Conservation (phyloP, 495 filamentous ascomycete genomes). For the Hypoxylon cercidicola region DNA sequence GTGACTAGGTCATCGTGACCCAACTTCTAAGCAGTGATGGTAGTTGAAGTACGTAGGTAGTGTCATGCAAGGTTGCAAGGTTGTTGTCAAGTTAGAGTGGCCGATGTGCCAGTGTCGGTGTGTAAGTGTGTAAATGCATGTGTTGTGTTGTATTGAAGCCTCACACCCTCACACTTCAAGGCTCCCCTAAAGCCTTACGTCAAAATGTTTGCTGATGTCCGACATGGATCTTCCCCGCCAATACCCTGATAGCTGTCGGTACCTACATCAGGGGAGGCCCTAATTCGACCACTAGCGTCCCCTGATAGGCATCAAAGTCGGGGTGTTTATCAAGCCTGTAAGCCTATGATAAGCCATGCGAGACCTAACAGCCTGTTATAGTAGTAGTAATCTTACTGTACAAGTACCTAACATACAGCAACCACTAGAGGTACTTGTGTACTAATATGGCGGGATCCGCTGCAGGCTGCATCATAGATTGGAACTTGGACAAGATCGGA, state of each 20-base stretch:
- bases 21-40: background rate
- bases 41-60: background rate
- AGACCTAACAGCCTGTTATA: background rate
- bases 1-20: conserved; percentile 15
- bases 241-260: background rate
- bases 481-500: conserved; percentile 34
- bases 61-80: no score
- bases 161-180: no score
- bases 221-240: background rate
- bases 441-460: conserved; percentile 24
- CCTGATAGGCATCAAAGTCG: conserved; percentile 5
- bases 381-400: conserved; percentile 39
- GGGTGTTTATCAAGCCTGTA: conserved; percentile 1
- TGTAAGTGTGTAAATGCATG: no score
- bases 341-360: background rate
- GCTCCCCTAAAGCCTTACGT: no score
- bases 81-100: no score
- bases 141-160: no score
- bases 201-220: background rate
- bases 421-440: conserved; percentile 7
- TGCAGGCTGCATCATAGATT: conserved; percentile 29
- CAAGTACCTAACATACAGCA: background rate
- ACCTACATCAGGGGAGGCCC: background rate
- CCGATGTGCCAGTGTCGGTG: no score
- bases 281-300: conserved; percentile 3